A percentile compares a stretch with the other conserved stretches of the same genome.
These are phyloP conservation scores for Lasiosphaeria hispida DNA, from an alignment of 495 filamentous ascomycete genomes.

Conservation along the genomic window DNA sequence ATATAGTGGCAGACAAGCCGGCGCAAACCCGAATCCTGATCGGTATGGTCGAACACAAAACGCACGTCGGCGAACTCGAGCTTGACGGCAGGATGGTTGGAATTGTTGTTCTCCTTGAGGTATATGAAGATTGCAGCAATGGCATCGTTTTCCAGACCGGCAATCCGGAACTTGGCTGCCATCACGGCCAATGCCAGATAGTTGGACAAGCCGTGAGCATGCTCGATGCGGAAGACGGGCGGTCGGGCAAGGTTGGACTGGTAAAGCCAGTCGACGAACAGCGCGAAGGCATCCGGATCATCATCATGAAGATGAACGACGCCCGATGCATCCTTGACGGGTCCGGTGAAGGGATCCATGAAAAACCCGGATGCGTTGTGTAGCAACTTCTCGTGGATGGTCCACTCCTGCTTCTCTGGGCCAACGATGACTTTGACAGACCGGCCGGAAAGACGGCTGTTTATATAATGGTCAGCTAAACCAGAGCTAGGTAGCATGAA, in stretches of 20 bases:
- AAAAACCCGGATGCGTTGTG: not conserved
- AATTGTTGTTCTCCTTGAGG: not conserved
- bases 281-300: not conserved
- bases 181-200: too few species aligned
- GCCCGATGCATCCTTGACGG: not conserved
- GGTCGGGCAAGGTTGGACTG: too few species aligned
- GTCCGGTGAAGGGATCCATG: not conserved
- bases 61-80: not conserved
- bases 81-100: not conserved
- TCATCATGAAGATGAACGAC: not conserved
- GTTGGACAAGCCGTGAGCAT: too few species aligned
- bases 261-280: not conserved
- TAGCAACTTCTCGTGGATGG: not conserved
- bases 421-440: too few species aligned
- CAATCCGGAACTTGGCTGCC: too few species aligned
- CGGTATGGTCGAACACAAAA: not conserved
- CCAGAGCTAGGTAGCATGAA: too few species aligned
- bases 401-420: not conserved
- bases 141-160: too few species aligned
- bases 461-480: too few species aligned
- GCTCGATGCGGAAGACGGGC: too few species aligned
- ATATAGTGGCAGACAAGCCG: too few species aligned
- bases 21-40: too few species aligned
- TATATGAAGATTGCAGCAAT: not conserved
- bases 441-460: too few species aligned